These are phyloP conservation scores for Punica granatum DNA, from an alignment of 345 rosid genomes.

Conservation along the genomic window DNA sequence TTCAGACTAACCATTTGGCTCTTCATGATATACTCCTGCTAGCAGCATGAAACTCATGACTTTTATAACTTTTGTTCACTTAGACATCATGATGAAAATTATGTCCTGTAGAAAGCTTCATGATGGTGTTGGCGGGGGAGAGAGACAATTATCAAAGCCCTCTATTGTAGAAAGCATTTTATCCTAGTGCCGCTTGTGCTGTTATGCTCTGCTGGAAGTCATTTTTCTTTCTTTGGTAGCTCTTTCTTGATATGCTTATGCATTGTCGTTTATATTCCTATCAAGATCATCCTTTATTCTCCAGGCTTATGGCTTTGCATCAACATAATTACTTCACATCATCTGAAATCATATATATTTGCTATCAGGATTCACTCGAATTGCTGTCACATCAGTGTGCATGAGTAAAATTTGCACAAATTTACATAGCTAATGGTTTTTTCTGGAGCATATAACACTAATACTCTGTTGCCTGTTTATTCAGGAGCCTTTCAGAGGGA, in stretches of 20 bases:
- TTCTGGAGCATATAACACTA: not conserved
- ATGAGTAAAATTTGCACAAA: not conserved
- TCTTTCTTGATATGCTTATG: not conserved
- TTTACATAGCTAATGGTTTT: not conserved
- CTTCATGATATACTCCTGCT: not conserved
- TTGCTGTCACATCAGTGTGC: not conserved
- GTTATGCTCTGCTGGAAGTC: not conserved
- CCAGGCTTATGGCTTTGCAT: not conserved
- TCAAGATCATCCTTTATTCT: not conserved
- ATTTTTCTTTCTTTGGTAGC: constrained; percentile 1
- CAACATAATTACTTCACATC: not conserved
- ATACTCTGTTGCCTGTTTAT: constrained; percentile 7
- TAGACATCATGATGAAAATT: not conserved
- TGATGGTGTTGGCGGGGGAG: not conserved
- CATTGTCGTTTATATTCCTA: not conserved
- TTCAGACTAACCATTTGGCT: not conserved
- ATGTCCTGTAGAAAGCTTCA: not conserved
- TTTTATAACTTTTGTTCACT: not conserved
- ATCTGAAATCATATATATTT: not conserved
- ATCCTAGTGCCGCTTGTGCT: not conserved
- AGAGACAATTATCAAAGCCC: not conserved
- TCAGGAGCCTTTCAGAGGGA: constrained; percentile 30
- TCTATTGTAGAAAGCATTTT: not conserved
- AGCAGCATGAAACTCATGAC: not conserved
- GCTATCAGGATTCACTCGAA: not conserved